Percentiles rank a stretch among this genome's conserved stretches.
These are phyloP conservation scores for Crithidia fasciculata DNA, from an alignment of 208 protist species.

Conservation along the genomic window DNA sequence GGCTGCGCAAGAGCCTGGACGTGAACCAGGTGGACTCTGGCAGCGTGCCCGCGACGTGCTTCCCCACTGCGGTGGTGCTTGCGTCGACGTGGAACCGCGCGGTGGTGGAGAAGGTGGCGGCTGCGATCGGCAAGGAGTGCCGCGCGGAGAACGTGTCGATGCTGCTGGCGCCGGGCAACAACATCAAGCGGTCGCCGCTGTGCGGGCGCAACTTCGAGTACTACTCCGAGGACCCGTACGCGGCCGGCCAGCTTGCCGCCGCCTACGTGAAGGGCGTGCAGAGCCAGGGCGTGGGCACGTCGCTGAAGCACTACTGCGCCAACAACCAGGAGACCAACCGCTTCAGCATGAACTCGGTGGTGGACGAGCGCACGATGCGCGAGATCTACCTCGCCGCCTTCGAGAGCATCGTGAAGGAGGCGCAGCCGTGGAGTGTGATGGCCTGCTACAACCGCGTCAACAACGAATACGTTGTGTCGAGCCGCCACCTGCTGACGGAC, in stretches of 20 bases:
- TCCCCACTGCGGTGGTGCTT: constrained; percentile 19
- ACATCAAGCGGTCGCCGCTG: constrained; percentile 37
- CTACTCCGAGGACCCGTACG: constrained; percentile 47
- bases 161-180: constrained; percentile 25
- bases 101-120: constrained; percentile 7
- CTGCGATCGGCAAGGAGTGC: constrained; percentile 22
- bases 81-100: constrained; percentile 33
- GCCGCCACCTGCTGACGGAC: constrained; percentile 35
- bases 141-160: constrained; percentile 16
- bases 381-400: constrained; percentile 62
- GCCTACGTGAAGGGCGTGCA: constrained; percentile 39
- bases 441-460: constrained; percentile 53
- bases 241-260: constrained; percentile 19
- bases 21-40: too few relatives aligned
- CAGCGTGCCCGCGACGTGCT: constrained; percentile 22
- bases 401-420: constrained; percentile 30
- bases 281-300: constrained; percentile 33
- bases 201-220: constrained; percentile 61
- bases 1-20: too few relatives aligned
- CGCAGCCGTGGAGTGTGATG: constrained; percentile 33
- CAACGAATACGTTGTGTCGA: constrained; percentile 47
- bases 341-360: constrained; percentile 3
- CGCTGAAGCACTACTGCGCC: constrained; percentile 47
- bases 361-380: constrained; percentile 47
- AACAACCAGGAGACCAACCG: constrained; percentile 54